Base-by-base conservation (phyloP, 2,329 filamentous ascomycete genomes). In the Arachnomyces sp. region DNA sequence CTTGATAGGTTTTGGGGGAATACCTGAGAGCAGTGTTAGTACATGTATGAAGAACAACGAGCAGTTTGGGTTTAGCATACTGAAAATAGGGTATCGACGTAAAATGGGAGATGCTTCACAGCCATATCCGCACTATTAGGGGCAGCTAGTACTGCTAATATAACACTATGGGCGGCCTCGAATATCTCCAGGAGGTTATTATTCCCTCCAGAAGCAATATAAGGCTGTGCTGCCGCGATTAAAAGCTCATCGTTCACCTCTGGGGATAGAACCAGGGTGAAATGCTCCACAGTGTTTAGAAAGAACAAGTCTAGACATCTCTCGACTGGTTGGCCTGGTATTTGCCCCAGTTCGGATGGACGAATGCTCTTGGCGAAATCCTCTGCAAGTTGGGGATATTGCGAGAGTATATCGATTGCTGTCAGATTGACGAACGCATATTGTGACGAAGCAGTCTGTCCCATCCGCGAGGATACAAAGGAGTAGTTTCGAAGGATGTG, bases 241-340 rank as follows among this genome's bases (percentile, higher is more conserved):
- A 94, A 74, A 2, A 94, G 69, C 2, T 77, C 70, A 51, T 93
- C 84, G 52, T 80, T 86, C 2, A 76, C 73, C 3, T 72, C 65
- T 0, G 82, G 73, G 0, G 84, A 68, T 1, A 94, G 63, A 2
- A 77, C 67, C 7, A 88, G 68, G 0, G 86, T 81, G 44, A 94
- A 79, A 58, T 94, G 85, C 58, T 94, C 89, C 2, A 84, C 81
- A 0, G 82, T 77, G 55, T 93, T 92, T 46, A 95, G 74, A 63
- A 93, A 94, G 66, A 86, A 94, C 12, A 94, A 74, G 56, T 92
- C 84, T n/a, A 90, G 67, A 13, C 76, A 81, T 42, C 83, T 74
- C 49, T 86, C 77, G 2, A 87, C 67, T 4, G 82, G 78, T 47
- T 82, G 75, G 4, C 66, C 63, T 0, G 82, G 76, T 25, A 83